These are phyloP conservation scores for Neophaeococcomyces mojaviensis DNA, from an alignment of 2,329 filamentous ascomycete genomes.

Conservation along the genomic window DNA sequence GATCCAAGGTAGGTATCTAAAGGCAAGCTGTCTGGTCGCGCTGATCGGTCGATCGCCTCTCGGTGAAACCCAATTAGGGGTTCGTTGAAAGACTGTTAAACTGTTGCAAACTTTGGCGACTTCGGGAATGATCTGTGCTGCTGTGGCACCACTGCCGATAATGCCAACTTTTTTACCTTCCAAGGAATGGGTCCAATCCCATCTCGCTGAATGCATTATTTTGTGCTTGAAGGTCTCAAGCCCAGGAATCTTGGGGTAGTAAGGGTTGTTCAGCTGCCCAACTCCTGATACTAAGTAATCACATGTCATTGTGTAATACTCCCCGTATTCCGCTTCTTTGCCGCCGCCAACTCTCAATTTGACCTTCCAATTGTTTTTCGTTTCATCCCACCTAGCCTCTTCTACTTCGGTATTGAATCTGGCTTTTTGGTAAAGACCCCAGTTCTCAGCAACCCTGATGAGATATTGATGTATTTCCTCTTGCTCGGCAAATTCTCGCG, in stretches of 20 bases:
- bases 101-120: constrained; percentile 44
- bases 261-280: constrained; percentile 51
- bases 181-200: constrained; percentile 48
- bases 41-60: constrained; percentile 44
- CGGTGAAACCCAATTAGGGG: constrained; percentile 53
- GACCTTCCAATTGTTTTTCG: constrained; percentile 36
- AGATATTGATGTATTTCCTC: constrained; percentile 49
- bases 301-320: constrained; percentile 45
- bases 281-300: constrained; percentile 53
- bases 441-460: constrained; percentile 27
- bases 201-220: constrained; percentile 27
- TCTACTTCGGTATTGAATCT: constrained; percentile 52
- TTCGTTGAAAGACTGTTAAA: constrained; percentile 51
- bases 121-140: constrained; percentile 52
- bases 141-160: constrained; percentile 56
- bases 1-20: constrained; percentile 45
- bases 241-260: constrained; percentile 27
- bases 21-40: too few species aligned
- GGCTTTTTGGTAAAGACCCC: constrained; percentile 46
- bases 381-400: constrained; percentile 49
- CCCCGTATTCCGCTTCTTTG: constrained; percentile 49
- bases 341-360: constrained; percentile 38
- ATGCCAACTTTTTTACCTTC: constrained; percentile 49
- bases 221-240: constrained; percentile 26
- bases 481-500: constrained; percentile 51